Evolutionary conservation across 768 basidiomycete genomes (phyloP).

Genomic region (Strobilomyces confusus): DNA sequence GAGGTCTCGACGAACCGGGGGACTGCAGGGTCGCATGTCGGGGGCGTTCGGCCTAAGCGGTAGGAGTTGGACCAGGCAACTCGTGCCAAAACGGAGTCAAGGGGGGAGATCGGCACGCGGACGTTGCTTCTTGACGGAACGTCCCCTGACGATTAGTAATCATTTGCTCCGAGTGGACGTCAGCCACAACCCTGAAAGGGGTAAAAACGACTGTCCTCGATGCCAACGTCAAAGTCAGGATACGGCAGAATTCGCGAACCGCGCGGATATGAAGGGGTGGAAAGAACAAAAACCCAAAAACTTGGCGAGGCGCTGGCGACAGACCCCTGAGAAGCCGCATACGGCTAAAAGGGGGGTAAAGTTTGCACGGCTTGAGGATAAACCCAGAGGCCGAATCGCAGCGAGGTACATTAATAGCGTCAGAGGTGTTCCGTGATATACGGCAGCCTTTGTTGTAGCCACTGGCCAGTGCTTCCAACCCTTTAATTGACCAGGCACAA

Average conservation of each 20-base stretch:
- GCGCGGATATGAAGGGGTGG: constrained; percentile 7
- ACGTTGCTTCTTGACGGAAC: neutral
- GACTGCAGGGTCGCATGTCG: constrained; percentile 3
- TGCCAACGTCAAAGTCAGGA: constrained; percentile 7
- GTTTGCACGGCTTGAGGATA: neutral
- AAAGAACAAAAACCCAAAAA: neutral
- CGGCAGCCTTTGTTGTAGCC: neutral
- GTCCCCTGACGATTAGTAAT: neutral
- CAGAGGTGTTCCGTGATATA: constrained; percentile 9
- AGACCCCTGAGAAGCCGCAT: neutral
- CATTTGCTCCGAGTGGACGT: neutral
- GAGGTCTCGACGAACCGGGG: constrained; percentile 3
- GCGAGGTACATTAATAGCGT: constrained; percentile 10
- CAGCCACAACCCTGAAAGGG: constrained; percentile 5
- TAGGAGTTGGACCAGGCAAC: neutral
- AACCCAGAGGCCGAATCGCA: neutral
- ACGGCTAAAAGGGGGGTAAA: neutral
- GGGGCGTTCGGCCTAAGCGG: constrained; percentile 2
- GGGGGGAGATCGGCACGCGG: constrained; percentile 12
- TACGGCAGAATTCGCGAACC: neutral
- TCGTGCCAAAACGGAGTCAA: neutral
- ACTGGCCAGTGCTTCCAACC: neutral
- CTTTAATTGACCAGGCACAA: constrained; percentile 14
- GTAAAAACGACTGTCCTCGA: constrained; percentile 3
- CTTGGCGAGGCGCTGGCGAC: neutral